Percentiles rank a stretch among this genome's conserved stretches.
phyloP scores from a whole-genome alignment of 305 asterid species.

The Plantago coronopus region DNA sequence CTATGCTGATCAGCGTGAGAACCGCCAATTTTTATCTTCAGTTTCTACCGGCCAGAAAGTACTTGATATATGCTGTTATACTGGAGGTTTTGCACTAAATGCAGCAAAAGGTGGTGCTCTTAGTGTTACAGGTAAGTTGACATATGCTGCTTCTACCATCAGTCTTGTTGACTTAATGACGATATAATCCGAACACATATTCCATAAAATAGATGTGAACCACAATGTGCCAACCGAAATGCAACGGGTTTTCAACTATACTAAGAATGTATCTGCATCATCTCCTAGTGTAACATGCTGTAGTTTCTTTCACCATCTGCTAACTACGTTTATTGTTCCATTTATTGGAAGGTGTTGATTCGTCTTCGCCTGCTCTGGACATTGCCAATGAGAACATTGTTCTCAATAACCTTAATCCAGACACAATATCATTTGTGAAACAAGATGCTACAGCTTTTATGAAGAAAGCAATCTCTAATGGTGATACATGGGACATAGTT shows the following conservation, averaged over 20 bases:
- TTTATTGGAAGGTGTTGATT: slow-evolving; percentile 64
- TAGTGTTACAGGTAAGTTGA: slow-evolving; percentile 60
- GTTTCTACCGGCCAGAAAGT: slow-evolving; percentile 68
- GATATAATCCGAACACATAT: no score
- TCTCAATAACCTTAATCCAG: slow-evolving; percentile 58
- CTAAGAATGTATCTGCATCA: slow-evolving; percentile 7
- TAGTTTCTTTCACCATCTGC: slow-evolving; percentile 4
- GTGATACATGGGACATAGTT: slow-evolving; percentile 86
- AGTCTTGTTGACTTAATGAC: background rate
- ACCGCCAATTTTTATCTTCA: slow-evolving; percentile 72
- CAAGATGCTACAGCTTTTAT: slow-evolving; percentile 80
- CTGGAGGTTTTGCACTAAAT: slow-evolving; percentile 92
- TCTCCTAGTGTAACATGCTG: background rate
- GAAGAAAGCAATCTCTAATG: slow-evolving; percentile 67
- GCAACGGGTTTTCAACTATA: background rate
- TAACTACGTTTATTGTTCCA: slow-evolving; percentile 19
- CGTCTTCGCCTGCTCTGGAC: slow-evolving; percentile 81
- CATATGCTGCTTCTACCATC: slow-evolving; percentile 18
- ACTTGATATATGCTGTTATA: slow-evolving; percentile 87
- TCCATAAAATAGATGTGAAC: background rate
- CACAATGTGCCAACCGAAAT: no score
- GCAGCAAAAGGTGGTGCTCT: slow-evolving; percentile 87
- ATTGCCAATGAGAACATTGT: slow-evolving; percentile 70
- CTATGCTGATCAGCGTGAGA: slow-evolving; percentile 97
- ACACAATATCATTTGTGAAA: slow-evolving; percentile 53